Percentiles rank a stretch among this genome's conserved stretches.
These are phyloP conservation scores for Kodamaea nitidulidarum DNA, from an alignment of 805 yeast species.

Conservation along the genomic window DNA sequence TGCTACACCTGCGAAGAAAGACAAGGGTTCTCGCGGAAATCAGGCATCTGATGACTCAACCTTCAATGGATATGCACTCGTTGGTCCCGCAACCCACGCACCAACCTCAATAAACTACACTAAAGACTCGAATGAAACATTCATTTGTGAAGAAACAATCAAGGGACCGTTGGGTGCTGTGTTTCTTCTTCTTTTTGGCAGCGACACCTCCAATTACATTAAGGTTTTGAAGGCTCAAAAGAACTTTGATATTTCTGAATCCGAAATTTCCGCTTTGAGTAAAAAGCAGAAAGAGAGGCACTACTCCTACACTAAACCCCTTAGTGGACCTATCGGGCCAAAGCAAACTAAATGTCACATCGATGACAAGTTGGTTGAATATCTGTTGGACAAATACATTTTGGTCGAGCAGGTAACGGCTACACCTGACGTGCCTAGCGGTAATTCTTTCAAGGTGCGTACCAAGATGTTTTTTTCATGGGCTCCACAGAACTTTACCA, in stretches of 20 bases:
- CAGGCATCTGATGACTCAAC: slow-evolving; percentile 16
- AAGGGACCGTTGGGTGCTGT: slow-evolving; percentile 77
- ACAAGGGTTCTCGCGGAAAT: slow-evolving; percentile 9
- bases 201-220: slow-evolving; percentile 40
- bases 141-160: slow-evolving; percentile 51
- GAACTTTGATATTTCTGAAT: slow-evolving; percentile 22
- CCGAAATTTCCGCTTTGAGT: slow-evolving; percentile 30
- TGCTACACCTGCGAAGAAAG: slow-evolving; percentile 9
- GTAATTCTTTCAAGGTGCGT: slow-evolving; percentile 69
- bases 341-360: slow-evolving; percentile 77
- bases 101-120: slow-evolving; percentile 51
- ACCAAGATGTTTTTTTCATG: slow-evolving; percentile 73
- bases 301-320: slow-evolving; percentile 68
- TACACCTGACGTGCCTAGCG: slow-evolving; percentile 96
- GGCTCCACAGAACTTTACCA: slow-evolving; percentile 61
- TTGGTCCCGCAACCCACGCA: slow-evolving; percentile 63
- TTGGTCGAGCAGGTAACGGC: slow-evolving; percentile 58
- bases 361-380: slow-evolving; percentile 47
- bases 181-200: slow-evolving; percentile 67
- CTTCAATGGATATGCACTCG: slow-evolving; percentile 39
- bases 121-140: slow-evolving; percentile 48
- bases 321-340: slow-evolving; percentile 86
- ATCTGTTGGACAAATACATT: slow-evolving; percentile 50
- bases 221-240: slow-evolving; percentile 30
- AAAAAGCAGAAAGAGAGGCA: slow-evolving; percentile 43